Conservation (phyloP, 2,329 filamentous ascomycete species). For the Neonectria coccinea region DNA sequence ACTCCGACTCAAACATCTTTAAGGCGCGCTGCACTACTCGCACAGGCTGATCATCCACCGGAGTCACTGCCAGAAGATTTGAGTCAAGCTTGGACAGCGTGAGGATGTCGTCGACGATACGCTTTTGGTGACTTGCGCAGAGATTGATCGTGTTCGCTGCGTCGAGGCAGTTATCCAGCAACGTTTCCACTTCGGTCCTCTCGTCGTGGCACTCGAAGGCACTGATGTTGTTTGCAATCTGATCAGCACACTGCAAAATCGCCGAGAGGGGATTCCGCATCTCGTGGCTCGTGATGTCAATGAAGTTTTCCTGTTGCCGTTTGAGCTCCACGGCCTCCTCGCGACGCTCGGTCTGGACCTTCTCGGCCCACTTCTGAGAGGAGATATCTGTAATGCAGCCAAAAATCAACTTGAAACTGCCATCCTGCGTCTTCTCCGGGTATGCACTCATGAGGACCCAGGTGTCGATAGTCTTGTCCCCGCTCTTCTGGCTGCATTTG, state of each 20-base stretch:
- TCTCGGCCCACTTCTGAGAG: slow-evolving; percentile 86
- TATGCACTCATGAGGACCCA: slow-evolving; percentile 84
- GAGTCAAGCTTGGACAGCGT: slow-evolving; percentile 78
- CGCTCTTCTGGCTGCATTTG: slow-evolving; percentile 73
- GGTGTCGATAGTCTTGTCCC: slow-evolving; percentile 72
- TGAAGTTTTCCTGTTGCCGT: slow-evolving; percentile 77
- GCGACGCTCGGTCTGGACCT: slow-evolving; percentile 80
- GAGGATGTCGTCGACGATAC: slow-evolving; percentile 75
- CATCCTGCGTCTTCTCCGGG: slow-evolving; percentile 74
- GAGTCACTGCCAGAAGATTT: slow-evolving; percentile 76
- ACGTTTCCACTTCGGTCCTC: slow-evolving; percentile 58
- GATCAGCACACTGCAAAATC: slow-evolving; percentile 81
- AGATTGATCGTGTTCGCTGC: slow-evolving; percentile 85
- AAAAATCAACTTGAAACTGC: slow-evolving; percentile 78
- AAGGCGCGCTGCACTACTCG: slow-evolving; percentile 75
- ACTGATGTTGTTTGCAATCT: slow-evolving; percentile 68
- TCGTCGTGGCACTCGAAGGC: slow-evolving; percentile 53
- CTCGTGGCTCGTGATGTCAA: slow-evolving; percentile 80
- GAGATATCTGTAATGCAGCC: slow-evolving; percentile 88
- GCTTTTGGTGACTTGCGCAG: slow-evolving; percentile 83
- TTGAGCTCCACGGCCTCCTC: slow-evolving; percentile 87
- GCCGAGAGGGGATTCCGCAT: slow-evolving; percentile 82
- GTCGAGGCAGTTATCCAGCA: slow-evolving; percentile 72
- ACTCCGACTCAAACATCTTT: slow-evolving; percentile 84
- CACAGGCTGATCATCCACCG: slow-evolving; percentile 76